A percentile compares a stretch with the other conserved stretches of the same genome.
These are phyloP conservation scores for Prunus davidiana DNA, from an alignment of 306 rosid genomes.

Conservation along the genomic window DNA sequence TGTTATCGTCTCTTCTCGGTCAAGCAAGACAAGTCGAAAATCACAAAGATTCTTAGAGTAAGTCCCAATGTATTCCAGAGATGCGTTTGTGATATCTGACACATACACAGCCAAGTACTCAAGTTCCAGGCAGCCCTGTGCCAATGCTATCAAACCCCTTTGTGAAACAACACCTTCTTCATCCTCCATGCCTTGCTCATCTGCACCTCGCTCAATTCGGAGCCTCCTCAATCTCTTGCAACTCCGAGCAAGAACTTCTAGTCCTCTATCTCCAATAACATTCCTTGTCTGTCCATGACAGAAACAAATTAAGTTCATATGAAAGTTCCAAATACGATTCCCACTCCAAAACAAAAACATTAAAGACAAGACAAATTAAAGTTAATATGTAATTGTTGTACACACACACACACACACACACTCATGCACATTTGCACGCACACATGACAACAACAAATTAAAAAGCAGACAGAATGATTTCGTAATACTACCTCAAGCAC, in stretches of 20 bases:
- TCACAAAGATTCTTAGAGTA: conserved; percentile 75
- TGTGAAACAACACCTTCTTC: conserved; percentile 92
- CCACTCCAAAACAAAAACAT: conserved; percentile 10
- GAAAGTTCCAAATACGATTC: conserved; percentile 13
- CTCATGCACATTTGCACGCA: neutral
- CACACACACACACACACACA: neutral
- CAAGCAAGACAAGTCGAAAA: conserved; percentile 89
- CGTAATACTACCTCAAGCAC: conserved; percentile 66
- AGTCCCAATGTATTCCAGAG: conserved; percentile 67
- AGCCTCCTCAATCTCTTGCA: conserved; percentile 83
- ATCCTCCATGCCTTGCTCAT: conserved; percentile 86
- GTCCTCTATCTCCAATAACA: conserved; percentile 93
- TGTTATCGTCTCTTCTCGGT: conserved; percentile 61
- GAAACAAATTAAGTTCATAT: conserved; percentile 14
- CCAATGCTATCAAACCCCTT: conserved; percentile 79
- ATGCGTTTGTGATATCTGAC: conserved; percentile 75
- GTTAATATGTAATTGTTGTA: neutral
- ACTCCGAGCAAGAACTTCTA: conserved; percentile 75
- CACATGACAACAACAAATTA: neutral
- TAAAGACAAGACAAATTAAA: neutral
- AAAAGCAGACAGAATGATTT: conserved; percentile 3
- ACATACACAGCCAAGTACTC: conserved; percentile 90
- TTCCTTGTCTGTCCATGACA: conserved; percentile 72
- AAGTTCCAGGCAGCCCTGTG: conserved; percentile 86
- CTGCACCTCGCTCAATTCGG: conserved; percentile 90